A percentile compares a stretch with the other conserved stretches of the same genome.
These are phyloP conservation scores for Halteria grandinella DNA, from an alignment of 73 alveolate genomes.

Conservation along the genomic window DNA sequence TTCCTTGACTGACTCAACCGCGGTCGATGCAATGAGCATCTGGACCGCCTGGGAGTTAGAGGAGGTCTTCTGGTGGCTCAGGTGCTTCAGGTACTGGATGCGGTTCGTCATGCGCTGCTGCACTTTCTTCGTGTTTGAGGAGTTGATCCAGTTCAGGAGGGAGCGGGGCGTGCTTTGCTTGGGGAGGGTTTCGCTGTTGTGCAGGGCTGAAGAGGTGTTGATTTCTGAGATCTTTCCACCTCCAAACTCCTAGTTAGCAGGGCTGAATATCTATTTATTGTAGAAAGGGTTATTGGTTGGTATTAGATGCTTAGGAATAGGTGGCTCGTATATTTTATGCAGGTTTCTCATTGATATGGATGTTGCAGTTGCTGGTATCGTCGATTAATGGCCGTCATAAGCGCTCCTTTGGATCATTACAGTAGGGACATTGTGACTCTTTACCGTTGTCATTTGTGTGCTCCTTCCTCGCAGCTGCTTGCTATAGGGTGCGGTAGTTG, in stretches of 20 bases:
- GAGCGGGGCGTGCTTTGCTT: constrained; percentile 35
- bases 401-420: background rate
- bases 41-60: constrained; percentile 47
- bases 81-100: constrained; percentile 25
- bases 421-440: background rate
- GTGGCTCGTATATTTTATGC: constrained; percentile 60
- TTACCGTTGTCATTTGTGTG: constrained; percentile 12
- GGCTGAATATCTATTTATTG: constrained; percentile 13
- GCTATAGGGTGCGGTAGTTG: background rate
- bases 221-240: background rate
- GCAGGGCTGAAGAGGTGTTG: background rate
- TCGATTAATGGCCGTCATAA: constrained; percentile 10
- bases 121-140: constrained; percentile 27
- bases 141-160: constrained; percentile 39
- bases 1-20: background rate
- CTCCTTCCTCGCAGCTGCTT: constrained; percentile 10
- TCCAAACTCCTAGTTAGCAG: background rate
- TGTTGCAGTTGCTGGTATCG: background rate
- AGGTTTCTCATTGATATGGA: constrained; percentile 31
- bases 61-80: constrained; percentile 20
- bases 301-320: constrained; percentile 52
- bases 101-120: constrained; percentile 41
- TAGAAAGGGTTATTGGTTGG: constrained; percentile 64
- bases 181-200: background rate
- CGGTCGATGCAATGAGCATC: background rate